Evolutionary conservation across 257 asterid genomes (phyloP).

Genomic region (Solanum tarijense): DNA sequence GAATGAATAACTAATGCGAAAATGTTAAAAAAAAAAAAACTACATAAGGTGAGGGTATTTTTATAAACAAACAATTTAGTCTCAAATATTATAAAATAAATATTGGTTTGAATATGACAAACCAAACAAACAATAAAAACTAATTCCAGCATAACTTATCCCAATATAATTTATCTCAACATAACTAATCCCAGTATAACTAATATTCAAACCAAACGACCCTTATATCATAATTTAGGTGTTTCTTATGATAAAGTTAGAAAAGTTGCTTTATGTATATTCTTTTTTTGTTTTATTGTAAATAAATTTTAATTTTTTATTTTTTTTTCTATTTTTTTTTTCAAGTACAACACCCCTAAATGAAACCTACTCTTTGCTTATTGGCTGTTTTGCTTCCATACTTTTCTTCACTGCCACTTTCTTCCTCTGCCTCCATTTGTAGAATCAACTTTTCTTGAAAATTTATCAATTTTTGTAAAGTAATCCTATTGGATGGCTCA

Average conservation of each 20-base stretch:
- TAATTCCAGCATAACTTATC: too few relatives aligned
- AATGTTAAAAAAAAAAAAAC: too few relatives aligned
- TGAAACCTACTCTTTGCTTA: not conserved
- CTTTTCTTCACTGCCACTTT: not conserved
- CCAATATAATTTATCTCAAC: too few relatives aligned
- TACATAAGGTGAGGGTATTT: too few relatives aligned
- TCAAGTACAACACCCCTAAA: not conserved
- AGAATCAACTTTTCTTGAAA: not conserved
- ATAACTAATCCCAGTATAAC: too few relatives aligned
- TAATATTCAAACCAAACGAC: too few relatives aligned
- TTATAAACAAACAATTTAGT: too few relatives aligned
- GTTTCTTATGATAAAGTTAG: not conserved
- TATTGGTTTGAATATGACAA: too few relatives aligned
- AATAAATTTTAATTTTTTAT: not conserved
- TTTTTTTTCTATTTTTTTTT: not conserved
- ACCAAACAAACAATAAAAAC: too few relatives aligned
- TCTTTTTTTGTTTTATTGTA: not conserved
- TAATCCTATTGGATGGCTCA: conserved; percentile 32
- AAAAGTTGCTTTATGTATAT: not conserved
- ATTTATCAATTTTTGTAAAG: not conserved
- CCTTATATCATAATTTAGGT: too few relatives aligned
- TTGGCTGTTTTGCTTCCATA: not conserved
- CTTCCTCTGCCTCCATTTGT: not conserved
- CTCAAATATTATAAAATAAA: too few relatives aligned
- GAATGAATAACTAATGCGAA: too few relatives aligned